Evolutionary conservation across 352 stramenopile species (phyloP).

Genomic region (Globisporangium sylvaticum): DNA sequence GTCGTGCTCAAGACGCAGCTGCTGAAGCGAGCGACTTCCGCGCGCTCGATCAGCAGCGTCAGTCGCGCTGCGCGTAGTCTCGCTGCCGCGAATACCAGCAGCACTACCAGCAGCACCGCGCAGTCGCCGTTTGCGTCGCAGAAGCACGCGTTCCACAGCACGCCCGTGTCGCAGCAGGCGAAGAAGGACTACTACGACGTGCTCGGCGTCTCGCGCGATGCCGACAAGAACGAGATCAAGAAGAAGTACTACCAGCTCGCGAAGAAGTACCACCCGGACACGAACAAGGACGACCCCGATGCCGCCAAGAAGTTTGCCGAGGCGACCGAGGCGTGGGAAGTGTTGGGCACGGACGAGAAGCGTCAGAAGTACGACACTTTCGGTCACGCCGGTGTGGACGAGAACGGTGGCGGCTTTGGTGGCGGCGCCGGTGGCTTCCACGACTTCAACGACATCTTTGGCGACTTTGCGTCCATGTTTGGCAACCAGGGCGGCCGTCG

Average conservation of each 20-base stretch:
- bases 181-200: conserved; percentile 98
- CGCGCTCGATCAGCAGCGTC: conserved; percentile 11
- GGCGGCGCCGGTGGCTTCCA: conserved; percentile 54
- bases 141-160: conserved; percentile 58
- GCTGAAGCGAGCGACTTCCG: conserved; percentile 10
- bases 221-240: conserved; percentile 96
- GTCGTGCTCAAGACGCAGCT: conserved; percentile 14
- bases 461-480: conserved; percentile 81
- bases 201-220: conserved; percentile 85
- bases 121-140: conserved; percentile 11
- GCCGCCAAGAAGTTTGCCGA: conserved; percentile 92
- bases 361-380: conserved; percentile 93
- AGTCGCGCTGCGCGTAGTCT: conserved; percentile 8
- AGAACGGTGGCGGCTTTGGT: conserved; percentile 73
- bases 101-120: neutral
- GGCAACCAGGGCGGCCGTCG: conserved; percentile 52
- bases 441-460: conserved; percentile 90
- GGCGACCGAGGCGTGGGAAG: conserved; percentile 92
- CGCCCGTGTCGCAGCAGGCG: conserved; percentile 35
- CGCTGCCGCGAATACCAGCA: conserved; percentile 6
- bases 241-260: conserved; percentile 97
- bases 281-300: conserved; percentile 92
- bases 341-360: conserved; percentile 91
- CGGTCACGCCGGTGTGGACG: conserved; percentile 93
- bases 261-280: conserved; percentile 98